phyloP scores from a whole-genome alignment of 257 asterid genomes.

The Plantago elongata region DNA sequence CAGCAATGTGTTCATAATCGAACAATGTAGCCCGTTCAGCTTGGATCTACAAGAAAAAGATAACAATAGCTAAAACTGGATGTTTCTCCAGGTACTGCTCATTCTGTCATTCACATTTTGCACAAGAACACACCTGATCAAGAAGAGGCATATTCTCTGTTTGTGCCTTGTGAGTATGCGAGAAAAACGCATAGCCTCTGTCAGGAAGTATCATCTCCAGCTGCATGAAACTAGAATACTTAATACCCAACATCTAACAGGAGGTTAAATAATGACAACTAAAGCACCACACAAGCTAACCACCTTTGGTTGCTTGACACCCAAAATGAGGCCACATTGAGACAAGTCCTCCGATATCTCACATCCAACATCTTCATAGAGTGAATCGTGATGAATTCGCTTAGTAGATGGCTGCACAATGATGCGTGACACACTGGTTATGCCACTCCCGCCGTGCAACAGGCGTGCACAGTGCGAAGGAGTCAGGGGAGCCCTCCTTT shows the following conservation, averaged over 20 bases:
- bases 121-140: constrained; percentile 60
- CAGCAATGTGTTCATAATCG: constrained; percentile 91
- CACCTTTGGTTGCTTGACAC: constrained; percentile 92
- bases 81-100: neutral
- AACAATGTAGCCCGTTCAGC: constrained; percentile 75
- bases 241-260: neutral
- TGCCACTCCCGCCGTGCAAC: constrained; percentile 66
- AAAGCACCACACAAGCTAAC: constrained; percentile 5
- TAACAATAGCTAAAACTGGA: constrained; percentile 5
- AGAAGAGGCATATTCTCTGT: constrained; percentile 93
- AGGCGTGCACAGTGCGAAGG: constrained; percentile 91
- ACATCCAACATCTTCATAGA: constrained; percentile 92
- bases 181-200: constrained; percentile 86
- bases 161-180: constrained; percentile 96
- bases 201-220: constrained; percentile 90
- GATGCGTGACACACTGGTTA: constrained; percentile 74
- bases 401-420: constrained; percentile 90
- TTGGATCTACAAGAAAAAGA: constrained; percentile 42
- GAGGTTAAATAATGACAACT: neutral
- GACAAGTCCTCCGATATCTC: constrained; percentile 85
- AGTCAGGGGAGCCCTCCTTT: constrained; percentile 84
- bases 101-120: neutral
- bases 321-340: constrained; percentile 82
- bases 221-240: constrained; percentile 37
- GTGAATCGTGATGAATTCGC: constrained; percentile 86